Conservation (phyloP, 2,329 filamentous ascomycete genomes). For the Aureobasidium namibiae region DNA sequence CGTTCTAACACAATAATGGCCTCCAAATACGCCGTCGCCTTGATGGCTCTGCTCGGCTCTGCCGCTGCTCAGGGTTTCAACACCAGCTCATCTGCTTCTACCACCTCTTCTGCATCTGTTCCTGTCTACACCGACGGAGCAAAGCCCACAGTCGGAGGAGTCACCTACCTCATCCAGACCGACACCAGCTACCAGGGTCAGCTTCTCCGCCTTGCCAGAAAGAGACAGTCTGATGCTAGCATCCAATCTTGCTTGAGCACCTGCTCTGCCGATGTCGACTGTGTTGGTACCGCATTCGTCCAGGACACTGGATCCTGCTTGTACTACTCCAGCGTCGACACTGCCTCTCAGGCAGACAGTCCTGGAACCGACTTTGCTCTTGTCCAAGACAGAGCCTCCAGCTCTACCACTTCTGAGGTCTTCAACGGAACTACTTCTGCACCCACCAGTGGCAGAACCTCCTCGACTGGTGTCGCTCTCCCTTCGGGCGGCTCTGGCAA, state of each 20-base stretch:
- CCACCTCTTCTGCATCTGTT: not conserved
- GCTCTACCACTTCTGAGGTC: not conserved
- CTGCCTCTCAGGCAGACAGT: not conserved
- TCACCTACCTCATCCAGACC: not conserved
- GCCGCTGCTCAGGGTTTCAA: not conserved
- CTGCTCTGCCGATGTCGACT: not conserved
- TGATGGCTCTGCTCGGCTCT: constrained; percentile 7
- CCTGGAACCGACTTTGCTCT: not conserved
- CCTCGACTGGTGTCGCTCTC: not conserved
- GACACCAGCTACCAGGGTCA: not conserved
- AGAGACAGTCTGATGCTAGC: not conserved
- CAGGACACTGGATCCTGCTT: not conserved
- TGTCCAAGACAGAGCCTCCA: not conserved
- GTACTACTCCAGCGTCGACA: not conserved
- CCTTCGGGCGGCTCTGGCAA: not conserved
- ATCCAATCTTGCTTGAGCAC: not conserved
- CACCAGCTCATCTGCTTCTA: not conserved
- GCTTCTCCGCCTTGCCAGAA: not conserved
- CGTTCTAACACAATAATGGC: constrained; percentile 9
- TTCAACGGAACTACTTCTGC: not conserved
- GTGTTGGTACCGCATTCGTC: not conserved
- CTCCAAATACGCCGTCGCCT: constrained; percentile 3
- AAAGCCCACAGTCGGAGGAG: not conserved
- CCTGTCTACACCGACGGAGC: not conserved
- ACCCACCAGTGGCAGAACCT: not conserved